Percentiles rank a stretch among this genome's conserved stretches.
These are phyloP conservation scores for Cladophialophora exuberans DNA, from an alignment of 2,329 filamentous ascomycete species.

Conservation along the genomic window DNA sequence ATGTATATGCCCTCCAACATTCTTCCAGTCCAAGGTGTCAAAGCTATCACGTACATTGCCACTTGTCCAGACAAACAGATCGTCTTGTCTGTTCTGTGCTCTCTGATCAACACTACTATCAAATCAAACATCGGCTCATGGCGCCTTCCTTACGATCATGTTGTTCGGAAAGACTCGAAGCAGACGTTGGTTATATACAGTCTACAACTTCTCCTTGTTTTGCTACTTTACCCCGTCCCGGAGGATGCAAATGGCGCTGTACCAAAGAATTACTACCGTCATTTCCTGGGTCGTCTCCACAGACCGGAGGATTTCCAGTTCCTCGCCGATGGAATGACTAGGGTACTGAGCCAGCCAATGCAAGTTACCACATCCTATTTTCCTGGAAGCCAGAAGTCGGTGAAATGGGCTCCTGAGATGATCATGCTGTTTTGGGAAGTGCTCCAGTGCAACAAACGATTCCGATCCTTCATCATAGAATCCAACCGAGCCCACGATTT, in stretches of 20 bases:
- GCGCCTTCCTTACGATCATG: conserved; percentile 90
- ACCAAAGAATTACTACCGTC: conserved; percentile 89
- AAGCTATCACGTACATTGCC: conserved; percentile 84
- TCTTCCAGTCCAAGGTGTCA: conserved; percentile 80
- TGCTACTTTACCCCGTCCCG: conserved; percentile 85
- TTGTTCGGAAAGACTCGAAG: conserved; percentile 88
- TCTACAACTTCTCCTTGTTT: conserved; percentile 83
- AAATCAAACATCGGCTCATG: conserved; percentile 96
- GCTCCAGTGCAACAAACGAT: conserved; percentile 95
- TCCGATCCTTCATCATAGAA: conserved; percentile 94
- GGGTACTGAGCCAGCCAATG: conserved; percentile 77
- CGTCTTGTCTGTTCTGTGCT: conserved; percentile 87
- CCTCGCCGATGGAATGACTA: conserved; percentile 89
- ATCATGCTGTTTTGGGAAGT: conserved; percentile 98
- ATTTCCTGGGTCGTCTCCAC: conserved; percentile 88
- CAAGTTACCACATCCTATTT: conserved; percentile 88
- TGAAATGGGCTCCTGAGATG: conserved; percentile 91
- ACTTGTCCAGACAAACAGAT: conserved; percentile 88
- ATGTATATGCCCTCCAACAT: conserved; percentile 86
- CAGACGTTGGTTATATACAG: conserved; percentile 90
- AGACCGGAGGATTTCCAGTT: conserved; percentile 97
- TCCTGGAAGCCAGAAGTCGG: conserved; percentile 76
- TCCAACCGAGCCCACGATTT: conserved; percentile 94
- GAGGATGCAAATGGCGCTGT: conserved; percentile 67
- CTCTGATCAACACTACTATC: conserved; percentile 87